phyloP scores from a whole-genome alignment of 345 rosid species.

The Adansonia digitata region DNA sequence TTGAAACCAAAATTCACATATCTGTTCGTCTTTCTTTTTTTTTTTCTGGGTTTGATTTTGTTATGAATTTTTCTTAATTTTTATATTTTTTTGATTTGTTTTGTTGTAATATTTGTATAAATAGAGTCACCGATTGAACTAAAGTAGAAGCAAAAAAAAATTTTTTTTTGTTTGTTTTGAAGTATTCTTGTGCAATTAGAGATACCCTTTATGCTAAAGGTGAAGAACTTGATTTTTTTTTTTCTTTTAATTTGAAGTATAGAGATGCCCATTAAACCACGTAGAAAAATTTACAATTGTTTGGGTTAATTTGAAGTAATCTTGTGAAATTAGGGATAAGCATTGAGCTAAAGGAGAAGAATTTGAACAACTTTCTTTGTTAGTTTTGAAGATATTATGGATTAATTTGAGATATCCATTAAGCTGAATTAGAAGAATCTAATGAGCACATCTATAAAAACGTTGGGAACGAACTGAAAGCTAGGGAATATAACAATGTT shows the following conservation, averaged over 20 bases:
- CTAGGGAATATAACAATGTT: neutral
- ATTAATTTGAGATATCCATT: neutral
- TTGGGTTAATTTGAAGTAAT: neutral
- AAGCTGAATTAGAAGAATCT: neutral
- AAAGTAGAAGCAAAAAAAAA: neutral
- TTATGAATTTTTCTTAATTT: constrained; percentile 2
- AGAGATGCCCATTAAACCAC: neutral
- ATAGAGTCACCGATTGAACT: neutral
- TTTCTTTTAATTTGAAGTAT: neutral
- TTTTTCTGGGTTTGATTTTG: neutral
- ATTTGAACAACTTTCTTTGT: neutral
- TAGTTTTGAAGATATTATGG: neutral
- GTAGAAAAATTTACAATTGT: neutral
- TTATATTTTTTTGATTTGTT: neutral
- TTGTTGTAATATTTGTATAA: neutral
- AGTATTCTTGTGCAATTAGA: neutral
- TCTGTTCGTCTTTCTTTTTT: neutral
- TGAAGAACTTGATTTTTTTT: neutral
- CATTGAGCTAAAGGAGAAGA: constrained; percentile 9
- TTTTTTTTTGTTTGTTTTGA: neutral
- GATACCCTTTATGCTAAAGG: neutral
- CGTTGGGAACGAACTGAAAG: neutral
- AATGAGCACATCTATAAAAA: neutral
- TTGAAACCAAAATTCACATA: neutral
- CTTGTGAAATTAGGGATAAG: constrained; percentile 5